Evolutionary conservation across 176 grass and related monocot genomes (phyloP).

Genomic region (Phoenix dactylifera): DNA sequence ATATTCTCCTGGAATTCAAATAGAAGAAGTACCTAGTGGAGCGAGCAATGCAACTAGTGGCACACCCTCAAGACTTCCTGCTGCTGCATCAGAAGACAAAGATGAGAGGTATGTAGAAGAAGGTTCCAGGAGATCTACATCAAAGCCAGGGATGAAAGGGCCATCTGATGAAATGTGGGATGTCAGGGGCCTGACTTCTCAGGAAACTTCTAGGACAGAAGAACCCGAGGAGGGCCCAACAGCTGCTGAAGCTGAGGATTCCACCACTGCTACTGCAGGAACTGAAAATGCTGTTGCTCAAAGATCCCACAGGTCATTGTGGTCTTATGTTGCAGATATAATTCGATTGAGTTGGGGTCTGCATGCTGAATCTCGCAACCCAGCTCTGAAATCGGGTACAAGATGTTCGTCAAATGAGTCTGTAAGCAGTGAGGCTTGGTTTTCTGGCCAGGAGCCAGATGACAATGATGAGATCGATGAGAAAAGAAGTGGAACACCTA

Average conservation of each 20-base stretch:
- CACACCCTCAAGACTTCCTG: background rate
- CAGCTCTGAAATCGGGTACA: slow-evolving; percentile 47
- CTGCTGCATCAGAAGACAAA: slow-evolving; percentile 18
- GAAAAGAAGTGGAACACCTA: slow-evolving; percentile 9
- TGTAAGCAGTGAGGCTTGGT: slow-evolving; percentile 65
- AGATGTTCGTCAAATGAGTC: slow-evolving; percentile 76
- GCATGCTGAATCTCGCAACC: slow-evolving; percentile 40
- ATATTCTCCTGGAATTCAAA: no score
- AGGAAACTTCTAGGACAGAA: slow-evolving; percentile 49
- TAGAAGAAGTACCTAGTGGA: no score
- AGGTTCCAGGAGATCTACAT: slow-evolving; percentile 36
- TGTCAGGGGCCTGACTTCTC: slow-evolving; percentile 38
- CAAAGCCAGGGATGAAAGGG: slow-evolving; percentile 42
- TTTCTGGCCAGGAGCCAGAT: slow-evolving; percentile 58
- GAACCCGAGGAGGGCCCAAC: slow-evolving; percentile 29
- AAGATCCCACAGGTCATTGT: slow-evolving; percentile 63
- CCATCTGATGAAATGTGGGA: slow-evolving; percentile 75
- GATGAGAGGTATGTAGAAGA: slow-evolving; percentile 36
- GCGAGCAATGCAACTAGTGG: background rate
- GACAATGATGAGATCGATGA: slow-evolving; percentile 34
- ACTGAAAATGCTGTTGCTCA: slow-evolving; percentile 47
- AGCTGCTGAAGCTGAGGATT: slow-evolving; percentile 31
- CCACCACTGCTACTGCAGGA: slow-evolving; percentile 30
- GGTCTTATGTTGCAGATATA: slow-evolving; percentile 85
- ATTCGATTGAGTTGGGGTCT: slow-evolving; percentile 70